Percentiles rank a stretch among this genome's conserved stretches.
Conservation (phyloP, 768 basidiomycete genomes). For the Hebeloma cylindrosporum region DNA sequence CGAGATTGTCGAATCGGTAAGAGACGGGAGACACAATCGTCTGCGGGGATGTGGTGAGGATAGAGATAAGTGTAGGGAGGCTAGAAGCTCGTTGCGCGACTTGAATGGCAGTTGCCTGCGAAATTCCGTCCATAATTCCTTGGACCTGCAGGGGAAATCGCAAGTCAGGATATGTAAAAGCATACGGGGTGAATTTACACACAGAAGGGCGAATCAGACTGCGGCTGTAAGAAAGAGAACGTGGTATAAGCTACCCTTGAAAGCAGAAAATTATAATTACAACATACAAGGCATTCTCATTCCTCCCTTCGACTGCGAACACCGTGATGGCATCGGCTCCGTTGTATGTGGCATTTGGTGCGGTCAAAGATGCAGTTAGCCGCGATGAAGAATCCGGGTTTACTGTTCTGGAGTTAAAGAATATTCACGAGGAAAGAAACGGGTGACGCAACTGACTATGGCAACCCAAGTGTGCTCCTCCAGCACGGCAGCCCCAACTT, state of each 20-base stretch:
- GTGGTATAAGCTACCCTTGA: not conserved
- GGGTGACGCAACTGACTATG: conserved; percentile 44
- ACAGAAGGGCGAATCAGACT: conserved; percentile 33
- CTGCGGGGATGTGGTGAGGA: conserved; percentile 49
- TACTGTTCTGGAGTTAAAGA: conserved; percentile 28
- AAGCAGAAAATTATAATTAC: not conserved
- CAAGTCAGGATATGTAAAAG: not conserved
- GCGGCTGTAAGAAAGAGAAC: conserved; percentile 25
- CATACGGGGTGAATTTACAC: conserved; percentile 2
- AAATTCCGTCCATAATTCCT: conserved; percentile 35
- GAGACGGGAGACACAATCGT: conserved; percentile 48
- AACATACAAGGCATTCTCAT: conserved; percentile 59
- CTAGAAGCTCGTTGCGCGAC: conserved; percentile 29
- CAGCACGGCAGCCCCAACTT: conserved; percentile 44
- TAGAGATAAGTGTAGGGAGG: conserved; percentile 25
- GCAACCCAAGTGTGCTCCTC: conserved; percentile 57
- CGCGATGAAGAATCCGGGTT: conserved; percentile 40
- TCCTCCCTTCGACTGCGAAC: conserved; percentile 49
- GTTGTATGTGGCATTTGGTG: conserved; percentile 45
- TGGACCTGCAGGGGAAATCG: conserved; percentile 32
- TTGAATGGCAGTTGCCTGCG: conserved; percentile 33
- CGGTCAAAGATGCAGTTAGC: conserved; percentile 35
- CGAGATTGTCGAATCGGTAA: conserved; percentile 48
- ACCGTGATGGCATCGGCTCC: conserved; percentile 50
- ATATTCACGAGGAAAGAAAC: not conserved